These are phyloP conservation scores for Colletotrichum filicis DNA, from an alignment of 2,329 filamentous ascomycete genomes.

Conservation along the genomic window DNA sequence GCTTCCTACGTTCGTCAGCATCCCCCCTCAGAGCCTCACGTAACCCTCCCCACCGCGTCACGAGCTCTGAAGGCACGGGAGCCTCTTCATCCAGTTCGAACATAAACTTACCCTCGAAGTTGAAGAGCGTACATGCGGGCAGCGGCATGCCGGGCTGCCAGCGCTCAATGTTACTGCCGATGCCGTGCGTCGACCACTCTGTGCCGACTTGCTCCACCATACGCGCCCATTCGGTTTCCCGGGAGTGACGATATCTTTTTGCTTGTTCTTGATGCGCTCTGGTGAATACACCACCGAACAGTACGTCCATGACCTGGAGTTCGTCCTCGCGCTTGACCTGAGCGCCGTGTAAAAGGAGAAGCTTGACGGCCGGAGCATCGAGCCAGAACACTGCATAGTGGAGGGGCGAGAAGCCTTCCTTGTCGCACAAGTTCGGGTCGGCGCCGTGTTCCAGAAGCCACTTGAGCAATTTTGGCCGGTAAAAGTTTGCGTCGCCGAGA, in stretches of 20 bases:
- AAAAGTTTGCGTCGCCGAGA: slow-evolving; percentile 7
- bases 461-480: slow-evolving; percentile 10
- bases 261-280: neutral
- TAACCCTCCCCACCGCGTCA: neutral
- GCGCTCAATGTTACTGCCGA: neutral
- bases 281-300: neutral
- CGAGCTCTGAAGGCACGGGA: neutral
- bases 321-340: neutral
- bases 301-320: neutral
- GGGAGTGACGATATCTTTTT: too few species aligned
- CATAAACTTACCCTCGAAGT: neutral
- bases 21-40: neutral
- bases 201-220: neutral
- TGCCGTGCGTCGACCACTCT: neutral
- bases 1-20: neutral
- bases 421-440: slow-evolving; percentile 15
- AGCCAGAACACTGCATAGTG: slow-evolving; percentile 28
- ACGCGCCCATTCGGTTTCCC: neutral
- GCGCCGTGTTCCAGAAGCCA: slow-evolving; percentile 20
- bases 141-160: neutral
- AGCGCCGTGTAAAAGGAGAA: slow-evolving; percentile 17
- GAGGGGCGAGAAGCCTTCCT: slow-evolving; percentile 18
- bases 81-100: too few species aligned
- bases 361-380: neutral
- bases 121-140: neutral